phyloP scores from a whole-genome alignment of 2,329 filamentous ascomycete genomes.

The Pyrenochaeta sp. region DNA sequence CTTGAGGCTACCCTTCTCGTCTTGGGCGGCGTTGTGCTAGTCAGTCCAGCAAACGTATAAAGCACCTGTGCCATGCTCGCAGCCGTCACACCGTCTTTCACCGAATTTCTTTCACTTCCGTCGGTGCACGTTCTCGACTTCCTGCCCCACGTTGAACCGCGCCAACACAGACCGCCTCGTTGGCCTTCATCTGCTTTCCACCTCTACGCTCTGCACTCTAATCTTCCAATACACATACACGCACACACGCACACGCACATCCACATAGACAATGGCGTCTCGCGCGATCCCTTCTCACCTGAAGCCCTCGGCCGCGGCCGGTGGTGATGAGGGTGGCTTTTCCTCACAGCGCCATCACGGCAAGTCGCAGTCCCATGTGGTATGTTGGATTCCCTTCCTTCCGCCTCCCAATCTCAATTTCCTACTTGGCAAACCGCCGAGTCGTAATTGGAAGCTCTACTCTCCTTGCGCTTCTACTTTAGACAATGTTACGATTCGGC shows the following conservation, averaged over 20 bases:
- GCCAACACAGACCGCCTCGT: constrained; percentile 35
- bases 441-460: background rate
- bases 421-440: background rate
- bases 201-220: constrained; percentile 12
- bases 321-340: constrained; percentile 56
- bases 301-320: constrained; percentile 64
- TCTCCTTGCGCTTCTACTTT: background rate
- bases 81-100: constrained; percentile 19
- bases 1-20: constrained; percentile 20
- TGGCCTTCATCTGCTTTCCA: constrained; percentile 22
- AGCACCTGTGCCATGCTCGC: constrained; percentile 10
- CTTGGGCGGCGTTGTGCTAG: constrained; percentile 22
- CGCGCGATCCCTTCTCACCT: constrained; percentile 83
- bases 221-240: constrained; percentile 2
- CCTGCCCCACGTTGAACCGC: constrained; percentile 32
- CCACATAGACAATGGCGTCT: constrained; percentile 68
- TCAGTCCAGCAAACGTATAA: constrained; percentile 18
- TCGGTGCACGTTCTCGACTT: constrained; percentile 31
- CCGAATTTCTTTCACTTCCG: constrained; percentile 16
- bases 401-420: constrained; percentile 1
- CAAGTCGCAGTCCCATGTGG: constrained; percentile 87
- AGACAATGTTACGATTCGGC: background rate
- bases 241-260: constrained; percentile 7
- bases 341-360: constrained; percentile 74
- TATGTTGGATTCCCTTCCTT: constrained; percentile 60